These are phyloP conservation scores for Exophiala sp. DNA, from an alignment of 2,329 filamentous ascomycete species.

Conservation along the genomic window DNA sequence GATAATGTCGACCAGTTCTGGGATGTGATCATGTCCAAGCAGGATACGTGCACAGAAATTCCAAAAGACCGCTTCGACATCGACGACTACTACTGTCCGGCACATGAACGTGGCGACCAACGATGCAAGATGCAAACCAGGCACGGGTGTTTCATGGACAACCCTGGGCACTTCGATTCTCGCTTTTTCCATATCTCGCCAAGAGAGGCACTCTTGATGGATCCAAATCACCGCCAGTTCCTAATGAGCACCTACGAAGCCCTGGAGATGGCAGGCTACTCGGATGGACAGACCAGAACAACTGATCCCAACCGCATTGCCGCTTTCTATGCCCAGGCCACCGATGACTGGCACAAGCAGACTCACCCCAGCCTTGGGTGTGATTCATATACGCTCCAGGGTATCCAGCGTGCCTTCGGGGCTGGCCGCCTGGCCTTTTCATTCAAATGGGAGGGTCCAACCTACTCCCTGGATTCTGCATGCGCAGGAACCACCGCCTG, in stretches of 20 bases:
- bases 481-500: conserved; percentile 62
- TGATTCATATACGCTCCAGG: conserved; percentile 28
- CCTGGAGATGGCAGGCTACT: conserved; percentile 65
- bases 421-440: conserved; percentile 50
- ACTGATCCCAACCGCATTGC: conserved; percentile 54
- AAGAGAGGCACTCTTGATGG: conserved; percentile 32
- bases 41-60: conserved; percentile 31
- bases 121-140: conserved; percentile 30
- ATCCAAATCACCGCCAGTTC: conserved; percentile 47
- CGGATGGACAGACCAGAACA: conserved; percentile 58
- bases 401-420: conserved; percentile 29
- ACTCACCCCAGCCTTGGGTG: too few species aligned
- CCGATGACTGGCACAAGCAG: conserved; percentile 29
- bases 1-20: conserved; percentile 30
- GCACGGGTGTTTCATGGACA: conserved; percentile 37
- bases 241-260: conserved; percentile 71
- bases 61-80: conserved; percentile 35
- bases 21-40: conserved; percentile 34
- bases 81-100: conserved; percentile 33
- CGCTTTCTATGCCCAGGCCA: conserved; percentile 53
- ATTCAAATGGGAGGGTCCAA: conserved; percentile 62
- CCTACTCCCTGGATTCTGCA: conserved; percentile 61
- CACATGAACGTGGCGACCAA: conserved; percentile 34
- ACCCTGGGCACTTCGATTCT: conserved; percentile 37
- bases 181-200: conserved; percentile 39